These are phyloP conservation scores for Rhodotorula diobovata DNA, from an alignment of 768 basidiomycete species.

Conservation along the genomic window DNA sequence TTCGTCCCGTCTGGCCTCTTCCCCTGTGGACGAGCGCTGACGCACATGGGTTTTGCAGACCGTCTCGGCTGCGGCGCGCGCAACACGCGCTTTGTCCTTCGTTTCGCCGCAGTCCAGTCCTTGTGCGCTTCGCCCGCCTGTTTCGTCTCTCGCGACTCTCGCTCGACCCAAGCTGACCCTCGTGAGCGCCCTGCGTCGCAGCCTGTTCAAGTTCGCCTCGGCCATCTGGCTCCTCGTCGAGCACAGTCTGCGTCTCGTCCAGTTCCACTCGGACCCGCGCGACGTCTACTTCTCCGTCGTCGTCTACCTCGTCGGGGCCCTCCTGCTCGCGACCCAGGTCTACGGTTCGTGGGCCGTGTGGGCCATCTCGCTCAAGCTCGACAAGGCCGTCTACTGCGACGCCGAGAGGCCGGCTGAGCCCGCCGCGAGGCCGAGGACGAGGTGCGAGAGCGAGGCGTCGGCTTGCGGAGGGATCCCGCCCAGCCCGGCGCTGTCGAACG, in stretches of 20 bases:
- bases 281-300: slow-evolving; percentile 27
- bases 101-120: slow-evolving; percentile 7
- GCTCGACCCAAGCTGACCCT: neutral
- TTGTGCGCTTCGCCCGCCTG: neutral
- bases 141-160: neutral
- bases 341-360: slow-evolving; percentile 8
- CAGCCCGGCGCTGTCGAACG: neutral
- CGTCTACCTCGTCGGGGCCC: slow-evolving; percentile 2
- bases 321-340: slow-evolving; percentile 2
- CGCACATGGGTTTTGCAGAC: neutral
- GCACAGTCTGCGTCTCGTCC: slow-evolving; percentile 19
- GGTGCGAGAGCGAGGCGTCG: too few species aligned
- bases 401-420: neutral
- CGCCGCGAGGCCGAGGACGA: too few species aligned
- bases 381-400: neutral
- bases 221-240: slow-evolving; percentile 6
- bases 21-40: neutral
- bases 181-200: neutral
- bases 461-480: neutral
- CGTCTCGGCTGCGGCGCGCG: neutral
- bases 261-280: slow-evolving; percentile 7
- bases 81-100: neutral
- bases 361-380: slow-evolving; percentile 9
- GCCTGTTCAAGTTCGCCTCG: neutral
- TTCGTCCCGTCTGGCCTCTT: neutral